A percentile compares a stretch with the other conserved stretches of the same genome.
Conservation (phyloP, 208 protist genomes). For the Blechomonas ayalai region DNA sequence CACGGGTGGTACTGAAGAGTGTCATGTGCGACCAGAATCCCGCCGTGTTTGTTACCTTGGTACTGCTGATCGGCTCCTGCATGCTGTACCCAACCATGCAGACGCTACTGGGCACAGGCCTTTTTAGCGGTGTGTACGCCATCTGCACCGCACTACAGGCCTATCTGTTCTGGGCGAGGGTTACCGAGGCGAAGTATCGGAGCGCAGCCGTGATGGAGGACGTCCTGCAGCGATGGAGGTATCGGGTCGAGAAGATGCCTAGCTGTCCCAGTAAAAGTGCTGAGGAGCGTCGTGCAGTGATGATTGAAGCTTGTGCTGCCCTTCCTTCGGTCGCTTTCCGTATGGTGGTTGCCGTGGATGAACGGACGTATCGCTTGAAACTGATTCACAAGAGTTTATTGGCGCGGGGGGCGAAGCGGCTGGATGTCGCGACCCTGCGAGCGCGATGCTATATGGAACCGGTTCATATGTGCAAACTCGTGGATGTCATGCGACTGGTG, state of each 20-base stretch:
- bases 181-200: conserved; percentile 70
- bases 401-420: conserved; percentile 44
- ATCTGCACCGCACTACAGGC: conserved; percentile 49
- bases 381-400: conserved; percentile 71
- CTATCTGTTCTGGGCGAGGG: conserved; percentile 65
- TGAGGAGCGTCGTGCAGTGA: conserved; percentile 51
- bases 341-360: conserved; percentile 63
- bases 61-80: conserved; percentile 64
- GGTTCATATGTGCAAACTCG: conserved; percentile 64
- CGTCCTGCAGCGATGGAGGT: conserved; percentile 52
- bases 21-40: conserved; percentile 54
- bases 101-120: conserved; percentile 41
- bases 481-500: conserved; percentile 71
- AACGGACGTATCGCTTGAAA: conserved; percentile 55
- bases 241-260: conserved; percentile 39
- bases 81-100: conserved; percentile 31
- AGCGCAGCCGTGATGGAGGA: conserved; percentile 47
- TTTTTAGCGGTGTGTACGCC: conserved; percentile 62
- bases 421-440: conserved; percentile 58
- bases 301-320: conserved; percentile 54
- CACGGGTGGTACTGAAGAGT: conserved; percentile 27
- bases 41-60: conserved; percentile 44
- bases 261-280: conserved; percentile 29
- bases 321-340: conserved; percentile 64
- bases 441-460: conserved; percentile 67